Evolutionary conservation across 2,329 filamentous ascomycete species (phyloP).

Genomic region (Ilyonectria sp.): DNA sequence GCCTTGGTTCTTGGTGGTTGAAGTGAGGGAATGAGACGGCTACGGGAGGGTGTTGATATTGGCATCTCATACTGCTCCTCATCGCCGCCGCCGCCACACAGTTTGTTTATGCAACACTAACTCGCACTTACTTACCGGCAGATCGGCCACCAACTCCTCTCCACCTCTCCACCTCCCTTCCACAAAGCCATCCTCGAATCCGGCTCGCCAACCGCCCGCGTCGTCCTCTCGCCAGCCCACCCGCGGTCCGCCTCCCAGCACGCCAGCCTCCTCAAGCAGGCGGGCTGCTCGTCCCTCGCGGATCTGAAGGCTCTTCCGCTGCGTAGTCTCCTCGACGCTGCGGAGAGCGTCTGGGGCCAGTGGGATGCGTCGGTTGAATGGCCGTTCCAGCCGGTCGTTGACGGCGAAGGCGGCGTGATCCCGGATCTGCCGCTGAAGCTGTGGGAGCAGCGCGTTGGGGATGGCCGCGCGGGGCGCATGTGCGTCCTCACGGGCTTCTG

Average conservation of each 20-base stretch:
- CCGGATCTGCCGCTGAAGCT: conserved; percentile 51
- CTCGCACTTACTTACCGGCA: conserved; percentile 48
- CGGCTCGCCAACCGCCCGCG: conserved; percentile 69
- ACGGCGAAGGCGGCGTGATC: conserved; percentile 61
- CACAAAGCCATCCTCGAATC: conserved; percentile 71
- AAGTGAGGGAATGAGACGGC: background rate
- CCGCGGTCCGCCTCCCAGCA: conserved; percentile 71
- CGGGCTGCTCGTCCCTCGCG: conserved; percentile 10
- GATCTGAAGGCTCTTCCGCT: conserved; percentile 64
- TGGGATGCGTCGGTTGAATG: conserved; percentile 65
- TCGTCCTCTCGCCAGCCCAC: conserved; percentile 68
- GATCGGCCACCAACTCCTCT: conserved; percentile 79
- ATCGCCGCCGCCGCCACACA: background rate
- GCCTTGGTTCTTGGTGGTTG: conserved; percentile 31
- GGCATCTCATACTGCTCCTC: background rate
- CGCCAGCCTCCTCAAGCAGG: conserved; percentile 32
- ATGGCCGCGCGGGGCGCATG: conserved; percentile 18
- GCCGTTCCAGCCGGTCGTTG: conserved; percentile 80
- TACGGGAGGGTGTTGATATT: background rate
- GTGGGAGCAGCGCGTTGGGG: conserved; percentile 22
- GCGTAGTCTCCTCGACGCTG: conserved; percentile 64
- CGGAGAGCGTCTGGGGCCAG: conserved; percentile 59
- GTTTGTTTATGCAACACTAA: too few species aligned
- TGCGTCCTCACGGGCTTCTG: conserved; percentile 78
- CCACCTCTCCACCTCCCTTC: conserved; percentile 62